phyloP scores from a whole-genome alignment of 192 early-diverging fungal genomes.

The Phycomyces blakesleeanus region DNA sequence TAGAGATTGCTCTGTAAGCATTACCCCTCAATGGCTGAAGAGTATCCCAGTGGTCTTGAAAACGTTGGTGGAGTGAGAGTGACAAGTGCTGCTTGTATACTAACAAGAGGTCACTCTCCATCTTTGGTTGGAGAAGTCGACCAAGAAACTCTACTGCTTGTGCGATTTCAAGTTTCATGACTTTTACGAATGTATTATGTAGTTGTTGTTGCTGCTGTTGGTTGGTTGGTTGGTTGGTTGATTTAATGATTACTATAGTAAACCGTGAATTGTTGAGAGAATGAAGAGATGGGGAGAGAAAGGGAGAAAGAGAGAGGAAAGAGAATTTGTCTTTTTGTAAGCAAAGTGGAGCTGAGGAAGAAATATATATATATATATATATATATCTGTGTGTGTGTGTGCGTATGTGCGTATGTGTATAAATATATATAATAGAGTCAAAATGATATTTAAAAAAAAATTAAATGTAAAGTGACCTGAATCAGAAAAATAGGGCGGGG shows the following conservation, averaged over 20 bases:
- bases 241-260: no score
- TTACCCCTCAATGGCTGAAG: constrained; percentile 62
- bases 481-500: background rate
- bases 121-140: constrained; percentile 23
- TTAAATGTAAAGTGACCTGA: background rate
- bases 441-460: no score
- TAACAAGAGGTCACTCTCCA: constrained; percentile 12
- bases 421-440: background rate
- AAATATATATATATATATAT: background rate
- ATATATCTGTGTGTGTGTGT: background rate
- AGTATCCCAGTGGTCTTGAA: constrained; percentile 69
- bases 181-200: no score
- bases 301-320: constrained; percentile 9
- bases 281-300: background rate
- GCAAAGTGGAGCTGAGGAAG: no score
- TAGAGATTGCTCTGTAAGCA: constrained; percentile 73
- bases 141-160: constrained; percentile 36
- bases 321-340: no score
- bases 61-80: constrained; percentile 52
- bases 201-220: no score
- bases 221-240: no score
- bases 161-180: constrained; percentile 35
- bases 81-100: constrained; percentile 49
- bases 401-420: background rate
- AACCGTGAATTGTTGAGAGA: no score